These are phyloP conservation scores for Pseudocercospora vitis DNA, from an alignment of 2,329 filamentous ascomycete species.

Conservation along the genomic window DNA sequence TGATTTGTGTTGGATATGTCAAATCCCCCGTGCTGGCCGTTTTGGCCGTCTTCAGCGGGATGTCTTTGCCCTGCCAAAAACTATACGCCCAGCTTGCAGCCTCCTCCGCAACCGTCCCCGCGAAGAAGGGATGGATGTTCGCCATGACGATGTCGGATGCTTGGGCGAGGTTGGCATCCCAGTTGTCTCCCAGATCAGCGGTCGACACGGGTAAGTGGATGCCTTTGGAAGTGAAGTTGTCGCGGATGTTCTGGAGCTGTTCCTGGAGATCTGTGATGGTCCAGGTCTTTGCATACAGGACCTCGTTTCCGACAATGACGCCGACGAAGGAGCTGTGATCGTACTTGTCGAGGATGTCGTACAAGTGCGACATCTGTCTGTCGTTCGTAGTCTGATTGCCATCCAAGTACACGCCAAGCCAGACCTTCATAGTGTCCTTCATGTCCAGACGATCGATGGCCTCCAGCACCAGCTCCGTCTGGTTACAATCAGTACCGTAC, in stretches of 20 bases:
- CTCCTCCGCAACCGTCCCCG: conserved; percentile 65
- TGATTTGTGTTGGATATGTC: conserved; percentile 51
- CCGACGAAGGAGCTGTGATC: conserved; percentile 56
- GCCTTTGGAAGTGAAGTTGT: conserved; percentile 67
- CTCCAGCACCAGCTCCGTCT: conserved; percentile 89
- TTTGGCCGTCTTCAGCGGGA: conserved; percentile 58
- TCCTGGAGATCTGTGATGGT: conserved; percentile 62
- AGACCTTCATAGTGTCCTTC: conserved; percentile 74
- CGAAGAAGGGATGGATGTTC: conserved; percentile 96
- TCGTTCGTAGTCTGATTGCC: conserved; percentile 77
- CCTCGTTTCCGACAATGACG: conserved; percentile 64
- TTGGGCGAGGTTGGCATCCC: conserved; percentile 67
- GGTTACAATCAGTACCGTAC: conserved; percentile 96
- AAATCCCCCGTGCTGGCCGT: conserved; percentile 34
- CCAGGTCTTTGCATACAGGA: conserved; percentile 64
- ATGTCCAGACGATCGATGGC: conserved; percentile 74
- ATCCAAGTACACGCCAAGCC: conserved; percentile 94
- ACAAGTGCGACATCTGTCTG: conserved; percentile 81
- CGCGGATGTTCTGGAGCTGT: conserved; percentile 66
- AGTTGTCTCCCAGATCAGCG: conserved; percentile 85
- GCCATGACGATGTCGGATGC: conserved; percentile 88
- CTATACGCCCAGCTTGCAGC: conserved; percentile 77
- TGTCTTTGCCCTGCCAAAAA: conserved; percentile 76
- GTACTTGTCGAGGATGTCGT: conserved; percentile 72
- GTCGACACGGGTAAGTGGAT: conserved; percentile 78